Base-by-base conservation (phyloP, 2,329 filamentous ascomycete genomes). In the Paraconiothyrium sp. region DNA sequence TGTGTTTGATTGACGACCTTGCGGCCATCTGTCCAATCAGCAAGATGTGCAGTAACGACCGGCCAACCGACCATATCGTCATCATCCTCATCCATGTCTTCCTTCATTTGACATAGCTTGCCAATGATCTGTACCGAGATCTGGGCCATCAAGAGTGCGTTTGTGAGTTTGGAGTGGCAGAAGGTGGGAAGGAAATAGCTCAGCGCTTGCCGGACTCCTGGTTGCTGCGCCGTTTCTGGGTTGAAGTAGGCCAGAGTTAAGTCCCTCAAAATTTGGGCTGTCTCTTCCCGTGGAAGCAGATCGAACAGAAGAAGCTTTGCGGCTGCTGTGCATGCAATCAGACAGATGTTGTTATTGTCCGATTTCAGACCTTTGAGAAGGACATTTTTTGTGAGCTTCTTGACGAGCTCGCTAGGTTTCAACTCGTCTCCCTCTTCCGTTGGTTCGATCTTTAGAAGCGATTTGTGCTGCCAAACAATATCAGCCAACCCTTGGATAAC, bases 111-210 rank as follows among this genome's bases (percentile, higher is more conserved):
- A 57, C 85, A 73, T 0, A 97, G 85, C 13, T 90, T 88, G 65
- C 93, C 90, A 10, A 98, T 82, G 0, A 93, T 88, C 30, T 90
- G 87, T 2, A 94, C 86, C 0, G 91, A 87, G 22, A 97, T 86
- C 20, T 84, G 81, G 7, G 89, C 88, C 91, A 98, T 93, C 37
- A 93, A 85, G 32, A 90, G 86, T 65, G 95, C 93, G 72, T 97
- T 97, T 65, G 92, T 90, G 4, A 89, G 79, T 3, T 92, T 87
- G 8, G 91, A 94, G 78, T 94, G 97, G 78, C 92, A 95, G 81
- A 96, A 98, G 0, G 97, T 94, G 0, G 94, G 94, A 39, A 98
- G 83, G 84, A 97, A 97, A 79, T 98, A 98, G 67, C 92, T 93
- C 57, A 98, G 84, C 0, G 92, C 90, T 78, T 98, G 94, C 24